Evolutionary conservation across 1,284 basidiomycete species (phyloP), one percentile per base, ranked within the genome.

Genomic region (Rhizoctonia solani): DNA sequence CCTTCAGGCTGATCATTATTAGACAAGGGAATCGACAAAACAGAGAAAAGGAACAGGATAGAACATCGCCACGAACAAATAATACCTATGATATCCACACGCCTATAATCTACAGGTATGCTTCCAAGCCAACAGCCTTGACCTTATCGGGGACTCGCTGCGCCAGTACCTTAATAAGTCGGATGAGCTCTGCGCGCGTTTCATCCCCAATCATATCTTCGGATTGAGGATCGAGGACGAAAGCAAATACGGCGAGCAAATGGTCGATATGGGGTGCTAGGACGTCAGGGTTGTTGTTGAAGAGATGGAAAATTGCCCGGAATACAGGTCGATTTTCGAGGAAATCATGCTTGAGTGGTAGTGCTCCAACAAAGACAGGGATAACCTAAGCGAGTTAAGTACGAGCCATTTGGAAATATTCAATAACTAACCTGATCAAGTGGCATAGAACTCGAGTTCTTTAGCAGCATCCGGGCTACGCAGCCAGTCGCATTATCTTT

Each of bases 401-500:
- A 37, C n/a, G 37, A 6, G 16, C 13, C 4, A 42, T n/a, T 30
- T 13, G 11, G n/a, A 29, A 25, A n/a, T 11, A 34, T 37, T 30
- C 16, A 16, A 19, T 19, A 2, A 54, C 70, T 25, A 29, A 76
- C 75, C 77, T 92, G 89, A 68, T 95, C 93, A 49, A 99, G 84
- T 23, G 97, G 97, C 25, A 99, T 79, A 3, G 90, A 93, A 4
- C 82, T 77, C 4, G 85, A 80, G 77, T 95, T 95, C 77, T 91
- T 92, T 73, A 88, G 78, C 74, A 99, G 89, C 79, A 99, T 85
- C 30, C 97, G 88, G 3, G 87, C 87, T 65, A 99, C 89, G 54
- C 95, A 93, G 63, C 97, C 97, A 30, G 90, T 87, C 11, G 97
- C 97, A 76, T 99, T 99, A 79, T 99, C 97, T 69, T 90, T 89